These are phyloP conservation scores for Eustoma russellianum DNA, from an alignment of 257 asterid species.

Conservation along the genomic window DNA sequence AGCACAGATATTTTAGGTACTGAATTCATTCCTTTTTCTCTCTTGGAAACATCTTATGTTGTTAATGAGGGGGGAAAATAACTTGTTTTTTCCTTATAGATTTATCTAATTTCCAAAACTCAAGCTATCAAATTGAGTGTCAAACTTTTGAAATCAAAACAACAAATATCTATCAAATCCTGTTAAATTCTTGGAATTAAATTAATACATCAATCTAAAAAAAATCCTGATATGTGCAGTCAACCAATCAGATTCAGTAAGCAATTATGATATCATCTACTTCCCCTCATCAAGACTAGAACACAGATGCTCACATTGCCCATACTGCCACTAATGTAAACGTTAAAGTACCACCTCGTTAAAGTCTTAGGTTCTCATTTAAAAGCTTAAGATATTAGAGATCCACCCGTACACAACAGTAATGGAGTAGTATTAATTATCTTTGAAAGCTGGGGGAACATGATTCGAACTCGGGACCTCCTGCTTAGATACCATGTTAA, in stretches of 20 bases:
- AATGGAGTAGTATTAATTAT: too few species aligned
- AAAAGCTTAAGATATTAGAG: slow-evolving; percentile 8
- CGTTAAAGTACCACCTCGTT: too few species aligned
- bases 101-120: not conserved
- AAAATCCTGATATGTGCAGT: too few species aligned
- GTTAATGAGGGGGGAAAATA: slow-evolving; percentile 7
- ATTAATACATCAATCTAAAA: too few species aligned
- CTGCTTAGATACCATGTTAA: too few species aligned
- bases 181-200: too few species aligned
- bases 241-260: too few species aligned
- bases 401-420: slow-evolving; percentile 10
- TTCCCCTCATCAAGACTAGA: slow-evolving; percentile 7
- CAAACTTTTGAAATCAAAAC: not conserved
- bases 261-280: too few species aligned
- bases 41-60: slow-evolving; percentile 6
- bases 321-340: too few species aligned
- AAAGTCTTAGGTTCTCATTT: too few species aligned
- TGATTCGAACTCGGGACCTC: not conserved
- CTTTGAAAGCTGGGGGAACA: not conserved
- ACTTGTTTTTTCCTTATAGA: not conserved
- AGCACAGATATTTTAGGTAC: slow-evolving; percentile 98
- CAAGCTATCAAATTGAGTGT: not conserved
- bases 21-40: slow-evolving; percentile 27
- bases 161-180: too few species aligned
- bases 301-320: too few species aligned